A percentile compares a stretch with the other conserved stretches of the same genome.
Conservation (phyloP, 179 eudicot genomes). For the Amaranthus tricolor region DNA sequence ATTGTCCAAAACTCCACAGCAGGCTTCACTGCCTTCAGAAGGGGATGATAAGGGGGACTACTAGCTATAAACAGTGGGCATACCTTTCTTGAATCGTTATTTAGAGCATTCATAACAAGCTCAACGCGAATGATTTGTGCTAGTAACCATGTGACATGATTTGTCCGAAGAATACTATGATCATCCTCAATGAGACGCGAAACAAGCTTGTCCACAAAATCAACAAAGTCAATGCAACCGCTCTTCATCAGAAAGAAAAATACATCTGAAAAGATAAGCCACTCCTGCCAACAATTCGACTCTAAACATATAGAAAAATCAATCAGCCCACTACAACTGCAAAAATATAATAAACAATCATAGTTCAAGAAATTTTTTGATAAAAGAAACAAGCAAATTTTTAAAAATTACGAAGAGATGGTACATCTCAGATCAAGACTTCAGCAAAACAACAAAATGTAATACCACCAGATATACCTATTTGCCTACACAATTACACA, state of each 20-base stretch:
- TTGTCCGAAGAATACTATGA: conserved; percentile 69
- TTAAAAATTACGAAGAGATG: neutral
- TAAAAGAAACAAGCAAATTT: neutral
- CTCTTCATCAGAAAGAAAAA: conserved; percentile 84
- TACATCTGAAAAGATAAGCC: conserved; percentile 88
- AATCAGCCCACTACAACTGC: conserved; percentile 18
- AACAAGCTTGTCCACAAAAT: conserved; percentile 91
- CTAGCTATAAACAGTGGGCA: conserved; percentile 9
- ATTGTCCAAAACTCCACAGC: neutral
- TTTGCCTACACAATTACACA: neutral
- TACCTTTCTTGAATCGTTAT: conserved; percentile 82
- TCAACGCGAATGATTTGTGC: conserved; percentile 87
- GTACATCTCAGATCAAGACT: neutral
- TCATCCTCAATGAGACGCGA: conserved; percentile 73
- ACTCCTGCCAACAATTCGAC: conserved; percentile 91
- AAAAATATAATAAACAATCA: conserved; percentile 6
- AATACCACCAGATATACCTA: neutral
- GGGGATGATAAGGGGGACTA: neutral
- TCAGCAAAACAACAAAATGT: neutral
- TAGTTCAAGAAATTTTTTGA: neutral
- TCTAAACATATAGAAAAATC: conserved; percentile 44
- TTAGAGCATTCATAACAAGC: conserved; percentile 86
- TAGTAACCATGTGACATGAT: conserved; percentile 93
- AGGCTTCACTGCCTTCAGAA: neutral
- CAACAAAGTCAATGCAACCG: conserved; percentile 93